Evolutionary conservation across 192 early-diverging fungal species (phyloP).

Genomic region (Linnemannia schmuckeri): DNA sequence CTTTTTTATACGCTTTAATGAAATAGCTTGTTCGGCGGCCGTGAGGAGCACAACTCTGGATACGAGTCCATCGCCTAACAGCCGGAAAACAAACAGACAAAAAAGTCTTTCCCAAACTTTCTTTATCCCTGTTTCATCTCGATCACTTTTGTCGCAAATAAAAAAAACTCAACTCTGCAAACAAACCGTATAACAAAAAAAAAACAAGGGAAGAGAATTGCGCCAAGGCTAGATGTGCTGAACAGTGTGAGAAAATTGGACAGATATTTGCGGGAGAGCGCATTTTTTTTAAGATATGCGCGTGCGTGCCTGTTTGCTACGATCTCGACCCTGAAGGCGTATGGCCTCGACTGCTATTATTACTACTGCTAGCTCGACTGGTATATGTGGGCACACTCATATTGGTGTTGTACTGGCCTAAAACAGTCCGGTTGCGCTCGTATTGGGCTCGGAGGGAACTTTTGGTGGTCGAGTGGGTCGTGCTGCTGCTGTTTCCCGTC

Average conservation of each 20-base stretch:
- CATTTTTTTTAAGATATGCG: not conserved
- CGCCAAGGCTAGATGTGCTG: too few species aligned
- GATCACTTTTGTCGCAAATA: too few species aligned
- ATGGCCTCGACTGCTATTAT: constrained; percentile 10
- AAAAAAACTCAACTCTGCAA: too few species aligned
- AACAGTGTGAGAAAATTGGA: not conserved
- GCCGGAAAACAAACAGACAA: not conserved
- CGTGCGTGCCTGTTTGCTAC: not conserved
- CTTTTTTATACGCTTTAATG: not conserved
- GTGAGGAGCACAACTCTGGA: constrained; percentile 43
- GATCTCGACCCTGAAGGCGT: constrained; percentile 7
- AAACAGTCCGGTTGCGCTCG: constrained; percentile 35
- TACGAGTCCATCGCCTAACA: constrained; percentile 35
- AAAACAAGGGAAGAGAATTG: not conserved
- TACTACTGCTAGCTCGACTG: not conserved
- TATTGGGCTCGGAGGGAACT: constrained; percentile 39
- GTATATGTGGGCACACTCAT: constrained; percentile 30
- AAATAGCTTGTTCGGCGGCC: constrained; percentile 35
- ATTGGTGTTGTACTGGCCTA: constrained; percentile 35
- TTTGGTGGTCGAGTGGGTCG: constrained; percentile 6
- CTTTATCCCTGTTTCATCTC: not conserved
- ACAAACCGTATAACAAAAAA: not conserved
- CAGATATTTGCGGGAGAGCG: not conserved
- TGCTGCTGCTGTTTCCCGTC: constrained; percentile 14
- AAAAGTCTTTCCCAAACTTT: too few species aligned